Evolutionary conservation across 306 rosid genomes (phyloP).

Genomic region (Glycyrrhiza uralensis): DNA sequence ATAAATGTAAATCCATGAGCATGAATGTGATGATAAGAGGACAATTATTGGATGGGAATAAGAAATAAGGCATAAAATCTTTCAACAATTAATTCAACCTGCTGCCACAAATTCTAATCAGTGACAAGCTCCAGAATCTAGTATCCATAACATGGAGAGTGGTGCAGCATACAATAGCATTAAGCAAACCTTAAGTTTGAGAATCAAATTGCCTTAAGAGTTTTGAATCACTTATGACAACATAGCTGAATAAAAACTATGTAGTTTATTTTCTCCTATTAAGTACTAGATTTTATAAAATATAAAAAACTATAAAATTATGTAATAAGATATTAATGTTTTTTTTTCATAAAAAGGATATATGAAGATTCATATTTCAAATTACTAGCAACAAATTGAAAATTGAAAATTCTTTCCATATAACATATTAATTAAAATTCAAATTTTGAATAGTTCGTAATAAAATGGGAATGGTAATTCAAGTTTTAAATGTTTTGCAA

Average conservation of each 20-base stretch:
- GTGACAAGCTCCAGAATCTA: background rate
- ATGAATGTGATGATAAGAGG: background rate
- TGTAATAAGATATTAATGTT: background rate
- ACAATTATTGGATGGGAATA: background rate
- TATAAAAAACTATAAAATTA: too few species aligned
- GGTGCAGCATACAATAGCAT: background rate
- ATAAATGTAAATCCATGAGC: background rate
- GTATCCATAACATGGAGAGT: background rate
- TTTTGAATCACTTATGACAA: too few species aligned
- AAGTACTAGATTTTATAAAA: too few species aligned
- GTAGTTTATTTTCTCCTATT: too few species aligned
- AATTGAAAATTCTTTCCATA: background rate
- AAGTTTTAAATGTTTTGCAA: background rate
- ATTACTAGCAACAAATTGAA: background rate
- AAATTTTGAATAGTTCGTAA: too few species aligned
- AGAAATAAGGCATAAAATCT: background rate
- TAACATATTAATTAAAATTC: background rate
- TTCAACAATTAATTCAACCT: background rate
- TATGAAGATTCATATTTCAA: background rate
- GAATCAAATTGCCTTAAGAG: too few species aligned
- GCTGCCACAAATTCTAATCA: background rate
- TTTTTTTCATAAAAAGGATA: background rate
- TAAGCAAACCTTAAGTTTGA: background rate
- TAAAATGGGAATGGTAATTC: too few species aligned
- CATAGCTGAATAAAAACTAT: too few species aligned